These are phyloP conservation scores for Xanthoconium purpureum DNA, from an alignment of 768 basidiomycete species.

Conservation along the genomic window DNA sequence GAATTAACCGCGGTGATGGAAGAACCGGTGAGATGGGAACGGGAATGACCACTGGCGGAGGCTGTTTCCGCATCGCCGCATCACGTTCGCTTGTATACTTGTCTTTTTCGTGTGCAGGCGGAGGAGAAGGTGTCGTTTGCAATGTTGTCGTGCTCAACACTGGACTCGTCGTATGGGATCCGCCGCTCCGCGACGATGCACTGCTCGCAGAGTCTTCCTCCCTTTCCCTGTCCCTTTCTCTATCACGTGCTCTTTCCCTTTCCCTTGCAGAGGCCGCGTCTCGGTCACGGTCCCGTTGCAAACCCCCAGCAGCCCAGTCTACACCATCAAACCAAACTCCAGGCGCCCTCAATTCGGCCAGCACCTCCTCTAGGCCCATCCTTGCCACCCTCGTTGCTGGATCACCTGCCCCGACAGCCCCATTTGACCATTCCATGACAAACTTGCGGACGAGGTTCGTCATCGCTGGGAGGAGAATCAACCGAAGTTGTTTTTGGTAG, in stretches of 20 bases:
- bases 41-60: constrained; percentile 32
- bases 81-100: constrained; percentile 31
- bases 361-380: constrained; percentile 62
- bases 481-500: constrained; percentile 56
- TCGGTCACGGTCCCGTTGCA: constrained; percentile 35
- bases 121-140: constrained; percentile 76
- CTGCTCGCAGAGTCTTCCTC: constrained; percentile 50
- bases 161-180: constrained; percentile 65
- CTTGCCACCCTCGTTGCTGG: constrained; percentile 53
- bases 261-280: constrained; percentile 29
- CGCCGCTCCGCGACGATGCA: constrained; percentile 46
- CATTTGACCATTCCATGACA: constrained; percentile 58
- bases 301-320: constrained; percentile 48
- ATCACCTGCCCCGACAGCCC: constrained; percentile 40
- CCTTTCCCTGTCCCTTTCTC: constrained; percentile 36
- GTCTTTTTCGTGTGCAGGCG: constrained; percentile 44
- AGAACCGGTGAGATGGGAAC: constrained; percentile 56
- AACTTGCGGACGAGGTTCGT: constrained; percentile 63
- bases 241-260: constrained; percentile 19
- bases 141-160: constrained; percentile 71
- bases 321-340: constrained; percentile 72
- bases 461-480: constrained; percentile 63
- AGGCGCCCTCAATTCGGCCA: constrained; percentile 50
- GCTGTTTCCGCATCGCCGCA: constrained; percentile 13
- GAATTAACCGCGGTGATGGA: constrained; percentile 56